Evolutionary conservation across 1,284 basidiomycete species (phyloP).

Genomic region (Pseudozyma tsukubaensis): DNA sequence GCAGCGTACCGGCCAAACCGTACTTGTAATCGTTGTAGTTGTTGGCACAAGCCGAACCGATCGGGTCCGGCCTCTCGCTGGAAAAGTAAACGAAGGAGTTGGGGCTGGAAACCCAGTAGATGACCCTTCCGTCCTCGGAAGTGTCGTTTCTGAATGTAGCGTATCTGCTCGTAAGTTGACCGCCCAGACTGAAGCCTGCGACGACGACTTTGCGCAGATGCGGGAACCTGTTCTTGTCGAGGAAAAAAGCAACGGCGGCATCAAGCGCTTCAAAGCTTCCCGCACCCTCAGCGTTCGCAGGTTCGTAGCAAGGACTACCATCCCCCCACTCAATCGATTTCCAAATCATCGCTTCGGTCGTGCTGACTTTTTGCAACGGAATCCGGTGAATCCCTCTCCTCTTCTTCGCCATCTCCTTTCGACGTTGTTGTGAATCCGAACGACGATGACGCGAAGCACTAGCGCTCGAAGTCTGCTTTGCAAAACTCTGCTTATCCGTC

Average conservation of each 20-base stretch:
- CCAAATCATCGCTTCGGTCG: constrained; percentile 52
- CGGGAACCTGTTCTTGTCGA: constrained; percentile 52
- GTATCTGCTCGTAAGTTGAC: constrained; percentile 59
- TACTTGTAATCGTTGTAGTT: constrained; percentile 64
- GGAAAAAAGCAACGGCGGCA: constrained; percentile 48
- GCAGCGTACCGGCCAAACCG: constrained; percentile 59
- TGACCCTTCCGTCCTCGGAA: constrained; percentile 40
- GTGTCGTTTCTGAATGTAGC: constrained; percentile 48
- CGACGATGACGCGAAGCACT: too few relatives aligned
- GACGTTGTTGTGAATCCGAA: not conserved
- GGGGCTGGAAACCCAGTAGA: constrained; percentile 60
- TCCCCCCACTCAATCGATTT: constrained; percentile 54
- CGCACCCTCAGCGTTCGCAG: constrained; percentile 25
- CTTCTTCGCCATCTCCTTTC: not conserved
- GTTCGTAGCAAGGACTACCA: constrained; percentile 46
- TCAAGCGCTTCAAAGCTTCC: constrained; percentile 59
- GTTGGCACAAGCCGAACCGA: constrained; percentile 21
- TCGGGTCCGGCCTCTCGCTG: constrained; percentile 30
- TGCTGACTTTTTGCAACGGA: constrained; percentile 25
- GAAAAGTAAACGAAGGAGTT: constrained; percentile 62
- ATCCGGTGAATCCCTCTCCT: constrained; percentile 7
- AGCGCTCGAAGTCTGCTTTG: not conserved
- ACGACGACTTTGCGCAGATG: constrained; percentile 60
- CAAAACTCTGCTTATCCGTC: not conserved
- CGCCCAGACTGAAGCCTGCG: constrained; percentile 62